Evolutionary conservation across 495 filamentous ascomycete species (phyloP).

Genomic region (Neurospora tetrasperma): DNA sequence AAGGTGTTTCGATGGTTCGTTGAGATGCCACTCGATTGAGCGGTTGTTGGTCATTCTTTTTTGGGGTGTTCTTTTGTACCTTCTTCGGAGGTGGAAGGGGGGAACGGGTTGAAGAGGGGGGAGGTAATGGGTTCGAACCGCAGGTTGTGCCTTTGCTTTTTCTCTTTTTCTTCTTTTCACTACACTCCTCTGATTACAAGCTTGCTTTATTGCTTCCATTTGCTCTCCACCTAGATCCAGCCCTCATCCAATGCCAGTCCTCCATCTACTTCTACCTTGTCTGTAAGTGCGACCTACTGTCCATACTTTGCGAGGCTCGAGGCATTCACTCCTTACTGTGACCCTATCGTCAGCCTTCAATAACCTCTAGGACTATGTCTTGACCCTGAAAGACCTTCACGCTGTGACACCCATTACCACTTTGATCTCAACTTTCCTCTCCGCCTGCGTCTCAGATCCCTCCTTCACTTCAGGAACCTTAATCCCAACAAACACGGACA

Average conservation of each 20-base stretch:
- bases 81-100: background rate
- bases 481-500: too few species aligned
- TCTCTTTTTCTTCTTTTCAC: background rate
- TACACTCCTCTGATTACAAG: background rate
- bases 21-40: background rate
- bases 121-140: background rate
- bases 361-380: background rate
- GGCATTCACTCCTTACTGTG: background rate
- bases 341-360: background rate
- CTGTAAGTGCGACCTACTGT: background rate
- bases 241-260: background rate
- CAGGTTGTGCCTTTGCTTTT: background rate
- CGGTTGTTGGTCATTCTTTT: background rate
- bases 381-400: background rate
- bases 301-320: background rate
- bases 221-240: background rate
- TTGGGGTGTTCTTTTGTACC: background rate
- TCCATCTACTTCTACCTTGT: background rate
- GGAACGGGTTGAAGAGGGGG: background rate
- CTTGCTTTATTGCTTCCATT: background rate
- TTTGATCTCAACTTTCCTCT: background rate
- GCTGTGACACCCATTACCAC: background rate
- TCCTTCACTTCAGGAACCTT: too few species aligned
- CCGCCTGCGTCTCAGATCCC: too few species aligned
- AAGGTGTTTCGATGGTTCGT: background rate